phyloP scores from a whole-genome alignment of 768 basidiomycete genomes.

The Xerocomellus amylosporus region DNA sequence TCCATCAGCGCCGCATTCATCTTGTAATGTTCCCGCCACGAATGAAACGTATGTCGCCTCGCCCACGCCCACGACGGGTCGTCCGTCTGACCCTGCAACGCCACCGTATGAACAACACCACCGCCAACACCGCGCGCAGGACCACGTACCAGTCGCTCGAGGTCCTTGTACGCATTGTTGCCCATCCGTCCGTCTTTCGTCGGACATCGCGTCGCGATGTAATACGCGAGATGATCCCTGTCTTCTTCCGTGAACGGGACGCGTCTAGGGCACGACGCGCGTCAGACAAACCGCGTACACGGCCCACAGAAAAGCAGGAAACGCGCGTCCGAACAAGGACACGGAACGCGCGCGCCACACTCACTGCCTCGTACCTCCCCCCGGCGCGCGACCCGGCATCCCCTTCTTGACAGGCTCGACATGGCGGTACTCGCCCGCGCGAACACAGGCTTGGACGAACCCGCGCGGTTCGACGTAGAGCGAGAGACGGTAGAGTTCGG shows the following conservation, averaged over 20 bases:
- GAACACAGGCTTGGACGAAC: slow-evolving; percentile 27
- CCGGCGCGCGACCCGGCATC: slow-evolving; percentile 24
- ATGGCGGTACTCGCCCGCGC: slow-evolving; percentile 15
- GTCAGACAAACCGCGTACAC: neutral
- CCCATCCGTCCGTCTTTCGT: slow-evolving; percentile 44
- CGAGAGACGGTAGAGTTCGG: slow-evolving; percentile 10
- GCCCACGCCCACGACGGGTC: slow-evolving; percentile 43
- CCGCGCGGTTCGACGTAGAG: slow-evolving; percentile 25
- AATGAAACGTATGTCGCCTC: slow-evolving; percentile 49
- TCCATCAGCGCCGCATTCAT: slow-evolving; percentile 44
- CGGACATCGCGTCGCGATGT: slow-evolving; percentile 49
- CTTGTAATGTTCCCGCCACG: slow-evolving; percentile 63
- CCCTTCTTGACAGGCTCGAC: neutral
- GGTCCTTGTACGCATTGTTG: slow-evolving; percentile 42
- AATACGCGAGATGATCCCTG: slow-evolving; percentile 42
- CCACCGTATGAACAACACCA: neutral
- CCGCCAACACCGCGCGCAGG: too few species aligned
- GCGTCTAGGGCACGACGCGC: slow-evolving; percentile 16
- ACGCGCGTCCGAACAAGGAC: neutral
- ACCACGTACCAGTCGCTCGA: slow-evolving; percentile 53
- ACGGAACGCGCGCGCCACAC: neutral
- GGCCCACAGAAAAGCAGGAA: neutral
- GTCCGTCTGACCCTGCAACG: slow-evolving; percentile 19
- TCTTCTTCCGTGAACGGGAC: slow-evolving; percentile 40
- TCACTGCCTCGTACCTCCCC: slow-evolving; percentile 1